phyloP scores from a whole-genome alignment of 1,284 basidiomycete genomes.

The Calocybe gambosa region DNA sequence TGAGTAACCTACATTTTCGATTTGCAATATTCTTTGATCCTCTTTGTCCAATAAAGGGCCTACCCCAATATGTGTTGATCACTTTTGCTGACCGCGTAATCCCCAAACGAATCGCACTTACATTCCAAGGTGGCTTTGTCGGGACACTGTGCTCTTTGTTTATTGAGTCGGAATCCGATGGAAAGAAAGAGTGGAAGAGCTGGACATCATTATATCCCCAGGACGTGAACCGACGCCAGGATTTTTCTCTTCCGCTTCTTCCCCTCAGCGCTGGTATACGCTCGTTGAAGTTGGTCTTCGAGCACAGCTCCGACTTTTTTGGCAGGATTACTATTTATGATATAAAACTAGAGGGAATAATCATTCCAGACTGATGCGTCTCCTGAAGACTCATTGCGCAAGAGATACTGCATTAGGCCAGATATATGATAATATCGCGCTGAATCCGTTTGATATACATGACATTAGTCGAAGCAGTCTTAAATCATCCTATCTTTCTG shows the following conservation, averaged over 20 bases:
- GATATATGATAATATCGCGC: no score
- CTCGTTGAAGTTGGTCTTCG: slow-evolving; percentile 61
- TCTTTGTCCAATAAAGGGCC: slow-evolving; percentile 38
- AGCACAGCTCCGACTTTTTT: slow-evolving; percentile 27
- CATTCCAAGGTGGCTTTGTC: slow-evolving; percentile 81
- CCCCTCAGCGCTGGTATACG: slow-evolving; percentile 27
- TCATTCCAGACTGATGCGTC: background rate
- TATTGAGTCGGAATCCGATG: slow-evolving; percentile 21
- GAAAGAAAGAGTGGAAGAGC: slow-evolving; percentile 36
- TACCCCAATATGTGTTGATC: slow-evolving; percentile 69
- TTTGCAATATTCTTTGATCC: background rate
- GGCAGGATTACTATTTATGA: slow-evolving; percentile 19
- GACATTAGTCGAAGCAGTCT: background rate
- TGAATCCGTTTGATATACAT: no score
- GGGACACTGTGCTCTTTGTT: slow-evolving; percentile 57
- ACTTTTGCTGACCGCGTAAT: slow-evolving; percentile 46
- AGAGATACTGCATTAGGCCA: no score
- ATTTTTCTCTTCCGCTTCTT: slow-evolving; percentile 43
- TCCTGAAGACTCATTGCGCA: no score
- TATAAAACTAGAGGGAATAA: slow-evolving; percentile 15
- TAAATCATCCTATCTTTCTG: slow-evolving; percentile 54
- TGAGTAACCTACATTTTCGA: slow-evolving; percentile 20
- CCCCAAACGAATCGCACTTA: slow-evolving; percentile 52
- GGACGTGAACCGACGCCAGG: slow-evolving; percentile 67
- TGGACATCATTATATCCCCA: slow-evolving; percentile 61